These are phyloP conservation scores for Toxicodendron radicans DNA, from an alignment of 345 rosid genomes.

Conservation along the genomic window DNA sequence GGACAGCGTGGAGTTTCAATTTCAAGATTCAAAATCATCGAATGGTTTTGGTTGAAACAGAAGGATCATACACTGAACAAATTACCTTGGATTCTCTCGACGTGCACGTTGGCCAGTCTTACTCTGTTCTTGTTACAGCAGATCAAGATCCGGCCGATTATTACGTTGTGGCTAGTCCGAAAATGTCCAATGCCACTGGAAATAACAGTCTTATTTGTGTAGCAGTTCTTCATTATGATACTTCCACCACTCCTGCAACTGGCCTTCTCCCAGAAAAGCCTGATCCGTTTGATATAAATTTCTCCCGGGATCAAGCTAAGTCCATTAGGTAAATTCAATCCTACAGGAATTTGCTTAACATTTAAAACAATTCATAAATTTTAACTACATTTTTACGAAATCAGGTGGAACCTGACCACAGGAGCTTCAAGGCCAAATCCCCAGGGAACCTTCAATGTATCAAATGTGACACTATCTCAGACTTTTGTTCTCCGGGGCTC, in stretches of 20 bases:
- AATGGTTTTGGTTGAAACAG: slow-evolving; percentile 62
- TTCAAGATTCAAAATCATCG: slow-evolving; percentile 45
- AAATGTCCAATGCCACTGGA: slow-evolving; percentile 15
- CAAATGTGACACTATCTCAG: slow-evolving; percentile 40
- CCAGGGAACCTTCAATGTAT: slow-evolving; percentile 54
- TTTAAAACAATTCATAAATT: too few relatives aligned
- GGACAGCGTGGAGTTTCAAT: slow-evolving; percentile 51
- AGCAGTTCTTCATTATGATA: slow-evolving; percentile 34
- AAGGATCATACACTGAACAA: slow-evolving; percentile 62
- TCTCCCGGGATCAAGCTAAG: slow-evolving; percentile 38
- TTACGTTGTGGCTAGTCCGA: slow-evolving; percentile 57
- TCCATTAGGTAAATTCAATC: slow-evolving; percentile 33
- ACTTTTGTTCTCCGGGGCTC: slow-evolving; percentile 33
- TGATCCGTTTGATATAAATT: slow-evolving; percentile 36
- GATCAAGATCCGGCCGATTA: slow-evolving; percentile 42
- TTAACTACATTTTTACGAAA: too few relatives aligned
- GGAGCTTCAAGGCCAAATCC: slow-evolving; percentile 72
- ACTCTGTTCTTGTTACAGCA: slow-evolving; percentile 62
- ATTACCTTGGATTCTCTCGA: slow-evolving; percentile 44
- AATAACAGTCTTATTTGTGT: slow-evolving; percentile 21
- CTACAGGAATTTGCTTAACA: too few relatives aligned
- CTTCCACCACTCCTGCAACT: slow-evolving; percentile 22
- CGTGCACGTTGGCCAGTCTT: slow-evolving; percentile 65
- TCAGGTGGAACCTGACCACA: slow-evolving; percentile 46
- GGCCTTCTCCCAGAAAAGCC: slow-evolving; percentile 36